Evolutionary conservation across 352 stramenopile genomes (phyloP).

Genomic region (Pythium aristosporum): DNA sequence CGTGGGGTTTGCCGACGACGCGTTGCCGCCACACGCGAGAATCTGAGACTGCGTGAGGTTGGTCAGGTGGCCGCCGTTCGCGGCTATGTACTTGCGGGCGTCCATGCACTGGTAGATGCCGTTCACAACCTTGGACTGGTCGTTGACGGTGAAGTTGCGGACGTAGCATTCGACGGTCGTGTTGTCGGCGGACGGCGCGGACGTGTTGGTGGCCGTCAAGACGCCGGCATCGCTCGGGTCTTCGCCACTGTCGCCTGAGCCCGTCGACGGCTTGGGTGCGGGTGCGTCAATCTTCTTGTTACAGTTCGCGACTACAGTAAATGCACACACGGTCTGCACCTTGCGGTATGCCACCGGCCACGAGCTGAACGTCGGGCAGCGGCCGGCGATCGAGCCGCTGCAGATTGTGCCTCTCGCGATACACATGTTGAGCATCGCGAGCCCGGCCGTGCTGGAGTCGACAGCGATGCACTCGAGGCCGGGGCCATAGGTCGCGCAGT

Average conservation of each 20-base stretch:
- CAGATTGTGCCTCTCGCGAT: conserved; percentile 54
- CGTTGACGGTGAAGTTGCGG: conserved; percentile 57
- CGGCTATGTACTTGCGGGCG: conserved; percentile 52
- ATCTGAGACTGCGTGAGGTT: conserved; percentile 65
- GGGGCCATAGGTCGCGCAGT: conserved; percentile 55
- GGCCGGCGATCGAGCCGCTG: conserved; percentile 54
- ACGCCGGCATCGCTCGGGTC: conserved; percentile 25
- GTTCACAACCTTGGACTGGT: conserved; percentile 46
- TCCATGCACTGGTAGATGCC: conserved; percentile 82
- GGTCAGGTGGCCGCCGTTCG: conserved; percentile 56
- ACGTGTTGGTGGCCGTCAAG: conserved; percentile 12
- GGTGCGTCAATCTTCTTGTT: conserved; percentile 51
- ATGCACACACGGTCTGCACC: conserved; percentile 71
- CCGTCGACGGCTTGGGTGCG: conserved; percentile 8
- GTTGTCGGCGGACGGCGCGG: conserved; percentile 17
- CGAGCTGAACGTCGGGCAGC: conserved; percentile 71
- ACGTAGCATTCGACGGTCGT: conserved; percentile 67
- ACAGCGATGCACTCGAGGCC: conserved; percentile 76
- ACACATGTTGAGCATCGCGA: conserved; percentile 72
- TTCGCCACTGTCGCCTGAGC: conserved; percentile 18
- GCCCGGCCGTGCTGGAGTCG: conserved; percentile 47
- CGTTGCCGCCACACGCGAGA: conserved; percentile 48
- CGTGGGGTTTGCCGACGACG: conserved; percentile 29
- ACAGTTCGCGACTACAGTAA: conserved; percentile 63
- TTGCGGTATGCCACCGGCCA: conserved; percentile 70